Percentiles rank a stretch among this genome's conserved stretches.
phyloP scores from a whole-genome alignment of 2,329 filamentous ascomycete genomes.

The Colletotrichum sp. region DNA sequence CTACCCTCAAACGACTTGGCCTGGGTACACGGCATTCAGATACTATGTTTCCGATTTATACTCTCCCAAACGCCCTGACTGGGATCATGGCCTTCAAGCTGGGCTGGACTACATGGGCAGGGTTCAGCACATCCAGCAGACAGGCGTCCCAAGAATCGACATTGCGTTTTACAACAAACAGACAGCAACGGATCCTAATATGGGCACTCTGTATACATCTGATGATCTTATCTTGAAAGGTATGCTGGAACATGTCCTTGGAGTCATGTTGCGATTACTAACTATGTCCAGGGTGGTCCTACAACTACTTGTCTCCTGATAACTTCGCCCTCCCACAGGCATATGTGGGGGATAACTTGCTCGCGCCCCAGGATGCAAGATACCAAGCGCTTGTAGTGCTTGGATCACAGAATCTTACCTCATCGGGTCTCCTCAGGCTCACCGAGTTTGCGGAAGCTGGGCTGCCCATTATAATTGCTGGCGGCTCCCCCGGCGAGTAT shows the following conservation, averaged over 20 bases:
- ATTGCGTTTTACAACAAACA: slow-evolving; percentile 4
- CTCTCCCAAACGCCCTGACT: slow-evolving; percentile 43
- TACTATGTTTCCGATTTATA: slow-evolving; percentile 48
- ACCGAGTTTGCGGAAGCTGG: slow-evolving; percentile 38
- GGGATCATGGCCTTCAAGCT: slow-evolving; percentile 27
- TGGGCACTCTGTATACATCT: slow-evolving; percentile 24
- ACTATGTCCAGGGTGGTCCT: slow-evolving; percentile 37
- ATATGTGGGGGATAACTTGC: slow-evolving; percentile 34
- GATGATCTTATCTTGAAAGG: slow-evolving; percentile 29
- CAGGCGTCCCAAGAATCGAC: slow-evolving; percentile 33
- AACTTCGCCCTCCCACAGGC: slow-evolving; percentile 46
- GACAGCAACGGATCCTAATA: neutral
- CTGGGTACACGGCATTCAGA: slow-evolving; percentile 47
- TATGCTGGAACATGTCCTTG: neutral
- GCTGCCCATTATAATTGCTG: slow-evolving; percentile 44
- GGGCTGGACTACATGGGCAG: slow-evolving; percentile 36
- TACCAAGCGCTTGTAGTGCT: slow-evolving; percentile 48
- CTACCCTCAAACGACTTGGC: slow-evolving; percentile 54
- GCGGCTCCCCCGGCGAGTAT: neutral
- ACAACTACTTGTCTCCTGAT: slow-evolving; percentile 49
- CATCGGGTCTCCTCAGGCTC: slow-evolving; percentile 35
- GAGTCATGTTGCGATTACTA: neutral
- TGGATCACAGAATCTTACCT: slow-evolving; percentile 39
- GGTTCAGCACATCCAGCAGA: slow-evolving; percentile 40
- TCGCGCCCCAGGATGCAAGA: slow-evolving; percentile 42